Base-by-base conservation (phyloP, 441 rosid genomes). In the Mallotus repandus region DNA sequence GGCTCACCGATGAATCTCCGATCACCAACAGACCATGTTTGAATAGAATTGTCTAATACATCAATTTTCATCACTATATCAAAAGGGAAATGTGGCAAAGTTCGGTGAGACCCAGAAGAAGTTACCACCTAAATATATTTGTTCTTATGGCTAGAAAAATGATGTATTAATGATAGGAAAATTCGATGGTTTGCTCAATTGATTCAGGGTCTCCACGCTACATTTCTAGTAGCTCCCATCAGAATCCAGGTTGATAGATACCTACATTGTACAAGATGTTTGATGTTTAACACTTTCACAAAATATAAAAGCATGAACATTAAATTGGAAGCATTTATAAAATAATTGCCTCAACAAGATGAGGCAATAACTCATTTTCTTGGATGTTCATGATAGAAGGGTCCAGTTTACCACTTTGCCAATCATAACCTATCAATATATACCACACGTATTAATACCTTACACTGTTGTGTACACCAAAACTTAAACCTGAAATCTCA, bases 1-100 rank as follows among this genome's bases (percentile, higher is more conserved):
- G 97, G 98, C 81, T 94, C 98, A 2, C 98, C 98, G 4, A 92
- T 81, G 63, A 89, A 94, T 64, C 84, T 89, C 70, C 98, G 81
- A 70, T 85, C 66, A 41, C 85, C 83, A 12, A 81, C 86, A 1
- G 84, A 79, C 98, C 97, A 94, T 21, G 87, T 79, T 5, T 64
- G 66, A 0, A 54, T 63, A 9, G 86, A 71, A 6, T 80, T 76
- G 13, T 79, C 79, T 9, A 43, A 69, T 41, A 77, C 58, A 75
- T 91, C 78, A 8, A 92, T 76, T 84, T 92, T 92, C 79, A 87
- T 88, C 56, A 94, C 88, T 46, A 83, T 90, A 70, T 94, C 96
- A 16, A 94, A 90, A 4, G 97, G 97, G 66, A 94, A 94, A 80
- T 88, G 89, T 0, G 97, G 96, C 78, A 94, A 79, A 16, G 84